These are phyloP conservation scores for Chaetomium cochliodes DNA, from an alignment of 495 filamentous ascomycete species.

Conservation along the genomic window DNA sequence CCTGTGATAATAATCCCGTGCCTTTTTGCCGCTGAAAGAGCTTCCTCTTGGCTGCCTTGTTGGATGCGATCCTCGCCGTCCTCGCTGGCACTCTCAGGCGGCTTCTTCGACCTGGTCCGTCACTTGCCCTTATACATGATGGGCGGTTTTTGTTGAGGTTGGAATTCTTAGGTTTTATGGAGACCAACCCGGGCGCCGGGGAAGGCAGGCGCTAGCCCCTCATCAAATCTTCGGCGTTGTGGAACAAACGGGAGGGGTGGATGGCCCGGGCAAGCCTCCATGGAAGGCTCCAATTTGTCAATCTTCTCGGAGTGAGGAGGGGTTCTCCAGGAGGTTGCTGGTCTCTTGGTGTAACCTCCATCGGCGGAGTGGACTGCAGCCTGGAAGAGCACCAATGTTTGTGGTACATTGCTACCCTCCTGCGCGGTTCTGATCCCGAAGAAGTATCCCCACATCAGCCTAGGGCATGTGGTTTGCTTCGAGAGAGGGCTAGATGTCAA, in stretches of 20 bases:
- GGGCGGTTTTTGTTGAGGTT: conserved; percentile 3
- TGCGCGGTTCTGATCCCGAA: background rate
- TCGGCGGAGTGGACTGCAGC: background rate
- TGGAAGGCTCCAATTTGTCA: background rate
- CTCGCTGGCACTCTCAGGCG: background rate
- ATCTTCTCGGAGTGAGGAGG: background rate
- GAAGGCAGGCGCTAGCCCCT: background rate
- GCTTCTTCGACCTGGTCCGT: background rate
- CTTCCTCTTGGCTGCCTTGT: background rate
- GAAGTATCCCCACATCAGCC: background rate
- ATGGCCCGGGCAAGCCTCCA: too few species aligned
- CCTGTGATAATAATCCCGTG: conserved; percentile 12
- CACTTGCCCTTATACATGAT: background rate
- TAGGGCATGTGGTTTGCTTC: background rate
- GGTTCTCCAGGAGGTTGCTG: background rate
- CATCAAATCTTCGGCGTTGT: conserved; percentile 1
- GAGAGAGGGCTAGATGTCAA: too few species aligned
- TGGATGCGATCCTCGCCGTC: background rate
- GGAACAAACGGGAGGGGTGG: background rate
- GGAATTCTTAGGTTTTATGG: background rate
- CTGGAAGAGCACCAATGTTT: background rate
- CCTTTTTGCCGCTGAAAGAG: conserved; percentile 1
- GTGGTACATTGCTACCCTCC: background rate
- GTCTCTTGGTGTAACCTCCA: conserved; percentile 4
- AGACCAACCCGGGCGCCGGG: background rate